Evolutionary conservation across 345 rosid genomes (phyloP).

Genomic region (Crucihimalaya himalaica): DNA sequence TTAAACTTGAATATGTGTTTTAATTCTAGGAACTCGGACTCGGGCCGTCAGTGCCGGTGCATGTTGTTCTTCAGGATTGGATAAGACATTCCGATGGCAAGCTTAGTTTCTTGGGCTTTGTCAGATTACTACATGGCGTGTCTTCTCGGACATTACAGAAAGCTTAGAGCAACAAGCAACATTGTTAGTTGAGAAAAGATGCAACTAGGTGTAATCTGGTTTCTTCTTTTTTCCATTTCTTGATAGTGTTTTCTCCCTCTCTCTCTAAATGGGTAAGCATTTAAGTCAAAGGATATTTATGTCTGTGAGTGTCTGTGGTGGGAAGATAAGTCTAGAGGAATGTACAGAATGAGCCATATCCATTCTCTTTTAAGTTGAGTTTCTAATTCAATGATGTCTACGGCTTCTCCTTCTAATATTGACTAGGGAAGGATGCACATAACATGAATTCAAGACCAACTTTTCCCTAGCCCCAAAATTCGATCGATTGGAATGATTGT

Average conservation of each 20-base stretch:
- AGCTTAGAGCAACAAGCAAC: constrained; percentile 46
- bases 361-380: neutral
- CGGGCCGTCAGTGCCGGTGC: constrained; percentile 84
- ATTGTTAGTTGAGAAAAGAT: constrained; percentile 23
- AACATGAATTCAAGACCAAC: too few relatives aligned
- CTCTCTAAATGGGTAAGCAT: neutral
- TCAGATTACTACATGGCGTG: constrained; percentile 84
- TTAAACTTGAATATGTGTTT: constrained; percentile 7
- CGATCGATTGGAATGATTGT: too few relatives aligned
- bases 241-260: neutral
- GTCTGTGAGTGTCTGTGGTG: constrained; percentile 9
- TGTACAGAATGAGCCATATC: constrained; percentile 18
- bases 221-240: constrained; percentile 23
- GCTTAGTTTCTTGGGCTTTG: constrained; percentile 88
- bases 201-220: constrained; percentile 28
- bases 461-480: too few relatives aligned
- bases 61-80: constrained; percentile 92
- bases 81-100: constrained; percentile 87
- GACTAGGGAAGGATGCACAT: too few relatives aligned
- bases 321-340: constrained; percentile 4
- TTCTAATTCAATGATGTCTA: neutral
- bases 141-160: constrained; percentile 77
- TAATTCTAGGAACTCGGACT: constrained; percentile 81
- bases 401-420: neutral
- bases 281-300: constrained; percentile 21